Evolutionary conservation across 257 asterid species (phyloP).

Genomic region (Lycium barbarum): DNA sequence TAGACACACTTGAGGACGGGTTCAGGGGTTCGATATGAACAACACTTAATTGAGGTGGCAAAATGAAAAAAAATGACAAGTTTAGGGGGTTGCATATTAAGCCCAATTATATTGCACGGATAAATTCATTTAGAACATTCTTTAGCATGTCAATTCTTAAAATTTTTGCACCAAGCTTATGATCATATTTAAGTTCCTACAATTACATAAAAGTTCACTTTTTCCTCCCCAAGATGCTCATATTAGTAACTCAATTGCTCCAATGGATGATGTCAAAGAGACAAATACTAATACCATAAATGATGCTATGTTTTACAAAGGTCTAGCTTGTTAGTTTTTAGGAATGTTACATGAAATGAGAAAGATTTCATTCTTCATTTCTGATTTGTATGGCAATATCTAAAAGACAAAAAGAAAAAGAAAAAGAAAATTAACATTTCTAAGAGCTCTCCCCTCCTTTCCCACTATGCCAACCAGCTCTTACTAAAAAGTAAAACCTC

Average conservation of each 20-base stretch:
- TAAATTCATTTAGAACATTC: too few relatives aligned
- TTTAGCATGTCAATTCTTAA: neutral
- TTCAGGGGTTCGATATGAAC: too few relatives aligned
- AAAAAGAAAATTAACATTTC: neutral
- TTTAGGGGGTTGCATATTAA: too few relatives aligned
- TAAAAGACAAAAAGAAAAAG: neutral
- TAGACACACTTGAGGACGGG: too few relatives aligned
- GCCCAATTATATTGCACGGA: too few relatives aligned
- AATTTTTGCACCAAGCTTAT: neutral
- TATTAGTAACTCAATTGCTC: neutral
- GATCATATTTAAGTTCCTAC: neutral
- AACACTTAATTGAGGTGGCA: too few relatives aligned
- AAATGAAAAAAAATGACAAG: too few relatives aligned
- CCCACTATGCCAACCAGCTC: neutral
- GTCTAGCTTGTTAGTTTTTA: neutral
- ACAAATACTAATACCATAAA: neutral
- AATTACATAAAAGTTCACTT: neutral
- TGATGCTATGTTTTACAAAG: neutral
- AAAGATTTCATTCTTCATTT: neutral
- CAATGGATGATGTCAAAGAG: neutral
- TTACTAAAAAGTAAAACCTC: neutral
- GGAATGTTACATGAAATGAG: neutral
- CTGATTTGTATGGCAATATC: neutral
- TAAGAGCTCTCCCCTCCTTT: neutral
- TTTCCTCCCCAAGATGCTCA: neutral